Conservation (phyloP, 129 eudicot genomes). For the Lactuca sativa region DNA sequence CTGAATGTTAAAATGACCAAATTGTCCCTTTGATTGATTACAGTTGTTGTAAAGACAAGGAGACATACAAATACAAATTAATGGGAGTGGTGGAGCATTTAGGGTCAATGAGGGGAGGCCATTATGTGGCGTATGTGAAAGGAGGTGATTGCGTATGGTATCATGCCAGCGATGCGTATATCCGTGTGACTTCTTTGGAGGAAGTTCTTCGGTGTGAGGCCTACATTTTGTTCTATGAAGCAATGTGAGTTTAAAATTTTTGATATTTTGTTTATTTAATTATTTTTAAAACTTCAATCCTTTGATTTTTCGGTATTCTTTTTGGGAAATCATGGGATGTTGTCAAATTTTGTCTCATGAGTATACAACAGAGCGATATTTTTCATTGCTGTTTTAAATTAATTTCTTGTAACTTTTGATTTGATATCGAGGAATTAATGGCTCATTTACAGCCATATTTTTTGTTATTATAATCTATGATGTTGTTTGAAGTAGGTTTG, state of each 20-base stretch:
- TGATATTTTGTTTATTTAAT: conserved; percentile 4
- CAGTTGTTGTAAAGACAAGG: conserved; percentile 55
- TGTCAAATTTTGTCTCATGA: conserved; percentile 26
- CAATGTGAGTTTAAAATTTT: conserved; percentile 32
- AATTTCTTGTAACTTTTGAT: not conserved
- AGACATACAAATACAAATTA: conserved; percentile 49
- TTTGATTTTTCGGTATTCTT: conserved; percentile 13
- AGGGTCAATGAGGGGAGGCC: conserved; percentile 90
- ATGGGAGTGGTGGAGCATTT: conserved; percentile 92
- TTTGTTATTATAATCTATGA: not conserved
- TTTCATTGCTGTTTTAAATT: conserved; percentile 8
- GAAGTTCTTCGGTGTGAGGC: conserved; percentile 83
- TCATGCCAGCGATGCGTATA: conserved; percentile 73
- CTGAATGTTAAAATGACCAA: no score
- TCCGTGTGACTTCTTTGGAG: conserved; percentile 61
- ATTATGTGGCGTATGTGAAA: conserved; percentile 82
- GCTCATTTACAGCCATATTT: conserved; percentile 11
- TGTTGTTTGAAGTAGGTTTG: not conserved
- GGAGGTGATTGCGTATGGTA: conserved; percentile 63
- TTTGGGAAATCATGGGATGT: conserved; percentile 26
- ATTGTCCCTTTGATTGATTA: not conserved
- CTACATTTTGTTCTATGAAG: conserved; percentile 80
- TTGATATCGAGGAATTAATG: conserved; percentile 2
- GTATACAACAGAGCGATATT: conserved; percentile 31
- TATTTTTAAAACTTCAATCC: conserved; percentile 17